Conservation (phyloP, 1,284 basidiomycete genomes). For the Apiotrichum montevideense region DNA sequence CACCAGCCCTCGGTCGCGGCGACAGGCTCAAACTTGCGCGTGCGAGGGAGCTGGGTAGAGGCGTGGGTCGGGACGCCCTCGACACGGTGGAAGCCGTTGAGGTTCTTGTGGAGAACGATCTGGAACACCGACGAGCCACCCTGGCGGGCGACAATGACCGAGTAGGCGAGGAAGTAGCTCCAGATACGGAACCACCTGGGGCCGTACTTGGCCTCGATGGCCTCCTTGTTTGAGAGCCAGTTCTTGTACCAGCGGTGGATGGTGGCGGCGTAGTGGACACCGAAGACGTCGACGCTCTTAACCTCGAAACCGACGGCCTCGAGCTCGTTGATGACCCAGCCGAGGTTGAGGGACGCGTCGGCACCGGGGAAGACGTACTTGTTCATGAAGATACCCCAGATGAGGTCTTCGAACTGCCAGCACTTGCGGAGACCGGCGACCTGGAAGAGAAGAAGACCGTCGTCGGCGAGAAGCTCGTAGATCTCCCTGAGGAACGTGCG, state of each 20-base stretch:
- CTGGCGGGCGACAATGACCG: slow-evolving; percentile 55
- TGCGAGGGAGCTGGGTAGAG: slow-evolving; percentile 30
- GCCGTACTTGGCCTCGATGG: slow-evolving; percentile 82
- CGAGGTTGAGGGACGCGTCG: slow-evolving; percentile 88
- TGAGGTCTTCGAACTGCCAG: slow-evolving; percentile 98
- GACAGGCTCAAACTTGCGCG: slow-evolving; percentile 19
- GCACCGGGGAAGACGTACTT: slow-evolving; percentile 98
- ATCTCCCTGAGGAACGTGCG: slow-evolving; percentile 81
- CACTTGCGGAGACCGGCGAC: slow-evolving; percentile 87
- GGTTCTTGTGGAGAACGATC: slow-evolving; percentile 92
- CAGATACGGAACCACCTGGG: slow-evolving; percentile 84
- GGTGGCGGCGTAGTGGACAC: slow-evolving; percentile 95
- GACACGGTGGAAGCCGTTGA: slow-evolving; percentile 86
- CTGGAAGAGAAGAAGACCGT: slow-evolving; percentile 91
- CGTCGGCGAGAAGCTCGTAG: slow-evolving; percentile 88
- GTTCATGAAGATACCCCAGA: slow-evolving; percentile 85
- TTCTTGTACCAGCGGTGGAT: slow-evolving; percentile 93
- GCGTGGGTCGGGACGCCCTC: slow-evolving; percentile 67
- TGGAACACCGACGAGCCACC: slow-evolving; percentile 87
- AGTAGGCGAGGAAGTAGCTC: slow-evolving; percentile 84
- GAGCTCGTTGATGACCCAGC: slow-evolving; percentile 79
- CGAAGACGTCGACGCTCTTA: slow-evolving; percentile 91
- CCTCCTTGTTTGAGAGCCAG: slow-evolving; percentile 84
- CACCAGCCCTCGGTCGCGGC: slow-evolving; percentile 33
- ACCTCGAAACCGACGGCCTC: slow-evolving; percentile 94